Conservation (phyloP, 306 rosid genomes). For the Lathyrus sativus region DNA sequence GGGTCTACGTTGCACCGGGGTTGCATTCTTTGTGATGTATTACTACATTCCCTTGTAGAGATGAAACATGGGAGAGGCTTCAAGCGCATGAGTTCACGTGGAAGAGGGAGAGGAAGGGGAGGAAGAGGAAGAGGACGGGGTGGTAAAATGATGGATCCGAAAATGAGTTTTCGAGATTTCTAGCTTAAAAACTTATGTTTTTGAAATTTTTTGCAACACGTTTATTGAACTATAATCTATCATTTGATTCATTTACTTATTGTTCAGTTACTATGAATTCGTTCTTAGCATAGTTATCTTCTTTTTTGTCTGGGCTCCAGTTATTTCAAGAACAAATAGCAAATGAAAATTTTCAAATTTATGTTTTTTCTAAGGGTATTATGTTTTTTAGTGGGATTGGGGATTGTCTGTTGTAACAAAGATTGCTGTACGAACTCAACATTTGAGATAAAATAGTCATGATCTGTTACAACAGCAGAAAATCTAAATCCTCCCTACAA, state of each 20-base stretch:
- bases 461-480: too few relatives aligned
- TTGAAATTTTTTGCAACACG: background rate
- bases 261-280: slow-evolving; percentile 23
- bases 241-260: slow-evolving; percentile 7
- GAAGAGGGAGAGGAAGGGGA: slow-evolving; percentile 83
- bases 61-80: slow-evolving; percentile 83
- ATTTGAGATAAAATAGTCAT: too few relatives aligned
- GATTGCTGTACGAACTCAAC: too few relatives aligned
- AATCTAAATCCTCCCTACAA: too few relatives aligned
- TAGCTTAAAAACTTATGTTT: slow-evolving; percentile 26
- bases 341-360: background rate
- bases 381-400: too few relatives aligned
- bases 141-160: slow-evolving; percentile 69
- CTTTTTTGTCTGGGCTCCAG: background rate
- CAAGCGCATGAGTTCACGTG: slow-evolving; percentile 55
- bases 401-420: too few relatives aligned
- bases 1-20: slow-evolving; percentile 81
- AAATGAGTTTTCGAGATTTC: slow-evolving; percentile 96
- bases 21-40: slow-evolving; percentile 89
- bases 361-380: too few relatives aligned
- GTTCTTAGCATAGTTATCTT: slow-evolving; percentile 1
- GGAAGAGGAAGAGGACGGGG: slow-evolving; percentile 61
- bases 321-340: background rate
- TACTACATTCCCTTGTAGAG: slow-evolving; percentile 90
- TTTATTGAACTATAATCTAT: slow-evolving; percentile 21